Evolutionary conservation across 305 asterid species (phyloP).

Genomic region (Solanum hybrid): DNA sequence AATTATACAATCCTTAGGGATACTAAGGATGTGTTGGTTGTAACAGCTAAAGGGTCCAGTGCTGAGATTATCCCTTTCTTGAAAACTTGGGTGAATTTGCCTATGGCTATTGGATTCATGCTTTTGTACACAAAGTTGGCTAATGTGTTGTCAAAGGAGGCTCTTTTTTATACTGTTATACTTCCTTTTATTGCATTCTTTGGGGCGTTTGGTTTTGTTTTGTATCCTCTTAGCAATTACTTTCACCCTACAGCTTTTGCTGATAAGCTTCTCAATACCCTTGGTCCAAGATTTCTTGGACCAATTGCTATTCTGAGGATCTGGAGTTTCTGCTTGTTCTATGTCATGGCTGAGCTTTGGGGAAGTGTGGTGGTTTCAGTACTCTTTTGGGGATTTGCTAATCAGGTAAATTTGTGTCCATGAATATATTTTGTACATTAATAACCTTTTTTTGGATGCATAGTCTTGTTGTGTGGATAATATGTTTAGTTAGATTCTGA

Average conservation of each 20-base stretch:
- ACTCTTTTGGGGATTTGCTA: slow-evolving; percentile 97
- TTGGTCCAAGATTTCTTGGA: slow-evolving; percentile 98
- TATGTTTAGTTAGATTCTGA: neutral
- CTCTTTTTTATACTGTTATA: slow-evolving; percentile 77
- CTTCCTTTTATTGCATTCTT: slow-evolving; percentile 86
- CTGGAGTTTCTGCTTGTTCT: slow-evolving; percentile 96
- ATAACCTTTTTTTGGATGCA: neutral
- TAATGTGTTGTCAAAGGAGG: slow-evolving; percentile 77
- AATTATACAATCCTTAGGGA: slow-evolving; percentile 93
- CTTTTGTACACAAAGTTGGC: slow-evolving; percentile 74
- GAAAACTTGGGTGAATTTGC: slow-evolving; percentile 99
- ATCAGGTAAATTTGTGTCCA: slow-evolving; percentile 50
- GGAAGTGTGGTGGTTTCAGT: slow-evolving; percentile 96
- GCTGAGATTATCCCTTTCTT: slow-evolving; percentile 98
- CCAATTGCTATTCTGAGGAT: slow-evolving; percentile 98
- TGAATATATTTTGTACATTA: neutral
- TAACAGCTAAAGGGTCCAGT: slow-evolving; percentile 94
- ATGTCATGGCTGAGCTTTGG: slow-evolving; percentile 99
- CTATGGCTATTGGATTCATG: slow-evolving; percentile 97
- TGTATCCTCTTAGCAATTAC: slow-evolving; percentile 78
- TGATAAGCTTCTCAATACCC: slow-evolving; percentile 52
- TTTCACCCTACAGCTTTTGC: slow-evolving; percentile 95
- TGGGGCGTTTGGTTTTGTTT: slow-evolving; percentile 89
- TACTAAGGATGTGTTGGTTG: slow-evolving; percentile 94
- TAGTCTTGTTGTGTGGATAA: neutral